Percentiles rank a stretch among this genome's conserved stretches.
Conservation (phyloP, 176 grass and related monocot species). For the Phoenix dactylifera region DNA sequence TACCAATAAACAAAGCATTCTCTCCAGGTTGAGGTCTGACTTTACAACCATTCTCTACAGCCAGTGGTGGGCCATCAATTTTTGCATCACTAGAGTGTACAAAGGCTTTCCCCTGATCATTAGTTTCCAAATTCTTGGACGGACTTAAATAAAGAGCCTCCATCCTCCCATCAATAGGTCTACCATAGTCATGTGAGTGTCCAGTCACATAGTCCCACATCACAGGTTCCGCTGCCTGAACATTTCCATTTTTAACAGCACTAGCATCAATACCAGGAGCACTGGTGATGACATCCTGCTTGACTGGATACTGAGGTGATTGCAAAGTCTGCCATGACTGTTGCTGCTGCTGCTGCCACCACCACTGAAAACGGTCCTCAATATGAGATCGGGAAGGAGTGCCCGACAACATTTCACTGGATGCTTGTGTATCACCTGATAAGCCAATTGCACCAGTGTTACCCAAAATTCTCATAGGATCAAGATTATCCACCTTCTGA, state of each 20-base stretch:
- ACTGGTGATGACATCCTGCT: conserved; percentile 12
- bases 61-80: conserved; percentile 29
- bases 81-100: conserved; percentile 16
- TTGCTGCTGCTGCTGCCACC: conserved; percentile 41
- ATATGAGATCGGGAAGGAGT: conserved; percentile 22
- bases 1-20: conserved; percentile 38
- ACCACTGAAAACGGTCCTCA: conserved; percentile 32
- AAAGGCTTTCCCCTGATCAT: conserved; percentile 30
- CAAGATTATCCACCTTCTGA: conserved; percentile 26
- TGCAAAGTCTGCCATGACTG: conserved; percentile 39
- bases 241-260: conserved; percentile 41
- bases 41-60: conserved; percentile 21
- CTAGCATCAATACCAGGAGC: conserved; percentile 18
- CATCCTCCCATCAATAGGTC: conserved; percentile 44
- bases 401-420: conserved; percentile 39
- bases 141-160: conserved; percentile 55
- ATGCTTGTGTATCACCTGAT: conserved; percentile 26
- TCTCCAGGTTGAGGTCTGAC: conserved; percentile 55
- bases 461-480: conserved; percentile 21
- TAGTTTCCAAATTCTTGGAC: conserved; percentile 40
- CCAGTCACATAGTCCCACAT: conserved; percentile 44
- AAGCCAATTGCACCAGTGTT: conserved; percentile 27
- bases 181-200: conserved; percentile 32
- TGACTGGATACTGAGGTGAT: conserved; percentile 22
- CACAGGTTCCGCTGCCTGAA: conserved; percentile 20